Evolutionary conservation across 106 monocot genomes (phyloP).

Genomic region (Dioscorea alata): DNA sequence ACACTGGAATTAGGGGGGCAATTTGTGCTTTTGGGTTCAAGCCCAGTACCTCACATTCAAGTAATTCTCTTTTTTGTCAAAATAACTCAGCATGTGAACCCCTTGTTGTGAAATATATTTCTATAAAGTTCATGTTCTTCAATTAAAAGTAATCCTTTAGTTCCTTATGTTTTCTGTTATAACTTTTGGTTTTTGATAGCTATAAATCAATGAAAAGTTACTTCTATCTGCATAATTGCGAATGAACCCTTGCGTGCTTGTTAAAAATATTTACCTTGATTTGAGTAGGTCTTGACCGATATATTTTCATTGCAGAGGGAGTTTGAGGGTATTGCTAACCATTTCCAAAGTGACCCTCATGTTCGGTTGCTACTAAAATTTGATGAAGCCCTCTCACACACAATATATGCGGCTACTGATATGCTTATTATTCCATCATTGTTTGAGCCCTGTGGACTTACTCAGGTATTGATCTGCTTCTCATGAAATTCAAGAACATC

Average conservation of each 20-base stretch:
- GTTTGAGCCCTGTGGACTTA: constrained; percentile 95
- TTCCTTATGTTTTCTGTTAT: too few species aligned
- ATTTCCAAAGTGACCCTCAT: constrained; percentile 63
- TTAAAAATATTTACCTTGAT: too few species aligned
- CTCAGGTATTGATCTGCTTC: constrained; percentile 53
- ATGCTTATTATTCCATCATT: constrained; percentile 91
- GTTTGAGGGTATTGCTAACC: constrained; percentile 77
- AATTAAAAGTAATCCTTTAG: too few species aligned
- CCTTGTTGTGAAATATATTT: background rate
- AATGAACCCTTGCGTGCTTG: too few species aligned
- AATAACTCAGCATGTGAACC: background rate
- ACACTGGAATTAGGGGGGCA: constrained; percentile 85
- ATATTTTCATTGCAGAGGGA: constrained; percentile 46
- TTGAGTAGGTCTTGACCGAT: background rate
- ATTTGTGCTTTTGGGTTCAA: constrained; percentile 85
- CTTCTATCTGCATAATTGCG: too few species aligned
- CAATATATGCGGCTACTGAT: constrained; percentile 80
- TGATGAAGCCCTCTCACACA: constrained; percentile 84
- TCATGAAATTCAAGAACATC: background rate
- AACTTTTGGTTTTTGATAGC: too few species aligned
- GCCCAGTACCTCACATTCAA: constrained; percentile 88
- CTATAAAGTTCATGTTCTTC: too few species aligned
- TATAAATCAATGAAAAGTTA: too few species aligned
- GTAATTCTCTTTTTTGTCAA: constrained; percentile 20
- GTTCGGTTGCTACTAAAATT: constrained; percentile 66